phyloP scores from a whole-genome alignment of 192 early-diverging fungal genomes.

The Coemansia reversa region DNA sequence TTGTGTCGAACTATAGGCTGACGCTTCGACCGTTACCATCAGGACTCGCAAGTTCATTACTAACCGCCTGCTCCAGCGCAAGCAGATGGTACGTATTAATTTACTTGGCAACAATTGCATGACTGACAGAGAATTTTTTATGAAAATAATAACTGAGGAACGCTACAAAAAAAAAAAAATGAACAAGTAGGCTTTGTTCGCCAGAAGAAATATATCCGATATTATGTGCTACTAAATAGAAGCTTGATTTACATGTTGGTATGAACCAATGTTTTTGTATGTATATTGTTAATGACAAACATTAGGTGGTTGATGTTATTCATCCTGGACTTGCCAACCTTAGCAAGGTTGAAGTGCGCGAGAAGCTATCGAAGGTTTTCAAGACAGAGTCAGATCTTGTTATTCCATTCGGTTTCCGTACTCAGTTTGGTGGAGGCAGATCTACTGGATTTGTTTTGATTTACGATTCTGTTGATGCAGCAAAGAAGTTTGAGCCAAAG shows the following conservation, averaged over 20 bases:
- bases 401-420: slow-evolving; percentile 94
- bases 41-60: slow-evolving; percentile 99
- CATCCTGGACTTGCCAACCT: slow-evolving; percentile 93
- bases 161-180: too few species aligned
- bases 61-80: slow-evolving; percentile 95
- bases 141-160: too few species aligned
- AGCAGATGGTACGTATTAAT: slow-evolving; percentile 75
- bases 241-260: too few species aligned
- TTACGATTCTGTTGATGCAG: slow-evolving; percentile 90
- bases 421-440: slow-evolving; percentile 95
- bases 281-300: too few species aligned
- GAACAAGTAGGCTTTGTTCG: too few species aligned
- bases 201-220: too few species aligned
- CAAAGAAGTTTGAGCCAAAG: slow-evolving; percentile 99
- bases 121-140: too few species aligned
- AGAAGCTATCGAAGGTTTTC: slow-evolving; percentile 95
- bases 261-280: too few species aligned
- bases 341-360: slow-evolving; percentile 88
- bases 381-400: slow-evolving; percentile 85
- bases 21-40: slow-evolving; percentile 86
- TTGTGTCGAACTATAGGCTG: slow-evolving; percentile 58
- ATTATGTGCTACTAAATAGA: too few species aligned
- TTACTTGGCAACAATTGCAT: too few species aligned
- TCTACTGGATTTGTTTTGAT: slow-evolving; percentile 94
- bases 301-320: slow-evolving; percentile 82